These are phyloP conservation scores for Phytophthora nicotianae DNA, from an alignment of 352 stramenopile species.

Conservation along the genomic window DNA sequence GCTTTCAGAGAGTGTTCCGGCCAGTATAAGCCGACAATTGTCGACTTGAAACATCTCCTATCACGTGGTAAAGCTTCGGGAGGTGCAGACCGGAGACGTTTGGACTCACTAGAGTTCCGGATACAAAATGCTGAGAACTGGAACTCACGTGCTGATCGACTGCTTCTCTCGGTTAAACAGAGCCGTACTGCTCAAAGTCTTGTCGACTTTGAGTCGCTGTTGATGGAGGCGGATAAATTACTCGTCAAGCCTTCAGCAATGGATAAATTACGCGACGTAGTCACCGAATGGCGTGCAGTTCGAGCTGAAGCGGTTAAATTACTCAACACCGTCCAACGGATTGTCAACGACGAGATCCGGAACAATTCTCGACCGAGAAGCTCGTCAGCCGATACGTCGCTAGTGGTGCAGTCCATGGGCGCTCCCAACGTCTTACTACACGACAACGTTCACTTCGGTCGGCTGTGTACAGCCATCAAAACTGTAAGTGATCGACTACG, in stretches of 20 bases:
- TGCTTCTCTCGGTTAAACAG: slow-evolving; percentile 27
- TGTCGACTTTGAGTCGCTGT: slow-evolving; percentile 29
- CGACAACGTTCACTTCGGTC: slow-evolving; percentile 30
- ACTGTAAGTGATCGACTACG: slow-evolving; percentile 17
- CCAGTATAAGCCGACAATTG: slow-evolving; percentile 20
- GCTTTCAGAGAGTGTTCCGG: background rate
- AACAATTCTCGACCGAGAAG: slow-evolving; percentile 2
- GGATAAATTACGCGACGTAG: slow-evolving; percentile 30
- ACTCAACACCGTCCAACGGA: slow-evolving; percentile 24
- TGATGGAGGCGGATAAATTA: slow-evolving; percentile 34
- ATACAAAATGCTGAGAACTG: slow-evolving; percentile 31
- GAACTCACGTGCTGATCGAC: slow-evolving; percentile 27
- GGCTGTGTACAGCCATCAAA: slow-evolving; percentile 16
- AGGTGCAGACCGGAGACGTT: slow-evolving; percentile 27
- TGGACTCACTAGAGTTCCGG: slow-evolving; percentile 41
- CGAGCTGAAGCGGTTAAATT: slow-evolving; percentile 22
- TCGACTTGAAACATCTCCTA: slow-evolving; percentile 41
- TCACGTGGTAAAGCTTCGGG: slow-evolving; percentile 40
- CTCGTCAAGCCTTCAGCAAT: slow-evolving; percentile 28
- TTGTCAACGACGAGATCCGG: slow-evolving; percentile 32
- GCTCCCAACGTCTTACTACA: slow-evolving; percentile 25
- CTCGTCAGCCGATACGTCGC: slow-evolving; percentile 9
- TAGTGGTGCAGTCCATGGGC: slow-evolving; percentile 24
- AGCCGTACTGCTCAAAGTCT: slow-evolving; percentile 1
- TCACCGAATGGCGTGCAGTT: slow-evolving; percentile 36